phyloP scores from a whole-genome alignment of 139 green algal species.

The Chlorella sp. region DNA sequence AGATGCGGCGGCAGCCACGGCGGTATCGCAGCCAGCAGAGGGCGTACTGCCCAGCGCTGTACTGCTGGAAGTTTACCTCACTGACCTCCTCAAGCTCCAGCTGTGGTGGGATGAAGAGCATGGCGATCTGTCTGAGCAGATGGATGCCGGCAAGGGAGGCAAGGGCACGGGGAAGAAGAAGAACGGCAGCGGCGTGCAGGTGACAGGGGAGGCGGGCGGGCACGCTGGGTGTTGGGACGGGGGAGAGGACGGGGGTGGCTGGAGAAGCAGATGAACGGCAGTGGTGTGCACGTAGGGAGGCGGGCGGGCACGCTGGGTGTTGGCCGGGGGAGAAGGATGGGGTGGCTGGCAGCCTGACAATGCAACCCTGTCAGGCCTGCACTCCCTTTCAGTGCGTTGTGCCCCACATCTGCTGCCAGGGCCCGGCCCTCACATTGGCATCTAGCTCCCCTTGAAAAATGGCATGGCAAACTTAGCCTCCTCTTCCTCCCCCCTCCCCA shows the following conservation, averaged over 20 bases:
- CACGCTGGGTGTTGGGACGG: too few species aligned
- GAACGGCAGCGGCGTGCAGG: background rate
- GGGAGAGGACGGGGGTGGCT: too few species aligned
- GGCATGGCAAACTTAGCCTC: background rate
- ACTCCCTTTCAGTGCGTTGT: too few species aligned
- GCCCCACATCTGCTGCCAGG: too few species aligned
- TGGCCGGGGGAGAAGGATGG: too few species aligned
- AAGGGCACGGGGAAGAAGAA: background rate
- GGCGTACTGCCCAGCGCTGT: background rate
- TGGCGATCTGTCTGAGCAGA: slow-evolving; percentile 15
- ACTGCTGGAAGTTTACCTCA: slow-evolving; percentile 7
- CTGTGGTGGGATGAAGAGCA: slow-evolving; percentile 18
- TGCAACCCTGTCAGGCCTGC: too few species aligned
- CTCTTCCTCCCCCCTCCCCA: background rate
- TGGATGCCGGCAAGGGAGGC: background rate
- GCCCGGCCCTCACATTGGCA: too few species aligned
- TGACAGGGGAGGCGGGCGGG: background rate
- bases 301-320: too few species aligned
- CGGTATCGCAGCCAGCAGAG: background rate
- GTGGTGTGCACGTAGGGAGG: background rate
- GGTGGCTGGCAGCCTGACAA: too few species aligned
- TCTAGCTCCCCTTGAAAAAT: too few species aligned
- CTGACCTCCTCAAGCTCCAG: background rate
- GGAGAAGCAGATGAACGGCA: too few species aligned
- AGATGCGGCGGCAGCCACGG: background rate